Percentiles rank a stretch among this genome's conserved stretches.
Evolutionary conservation across 805 yeast genomes (phyloP).

Genomic region (Clavispora santaluciae): DNA sequence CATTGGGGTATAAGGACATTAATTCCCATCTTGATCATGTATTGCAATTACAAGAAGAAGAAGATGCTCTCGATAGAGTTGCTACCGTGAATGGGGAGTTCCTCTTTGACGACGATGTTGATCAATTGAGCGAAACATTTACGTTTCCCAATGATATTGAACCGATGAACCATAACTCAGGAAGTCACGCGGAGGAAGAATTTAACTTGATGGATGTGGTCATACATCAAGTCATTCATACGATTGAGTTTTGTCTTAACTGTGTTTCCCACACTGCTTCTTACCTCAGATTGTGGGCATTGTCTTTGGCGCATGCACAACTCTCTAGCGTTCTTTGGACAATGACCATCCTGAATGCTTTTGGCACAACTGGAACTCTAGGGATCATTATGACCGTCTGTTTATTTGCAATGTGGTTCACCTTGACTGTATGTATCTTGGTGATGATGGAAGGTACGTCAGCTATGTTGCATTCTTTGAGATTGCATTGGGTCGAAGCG

Average conservation of each 20-base stretch:
- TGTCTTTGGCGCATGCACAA: conserved; percentile 77
- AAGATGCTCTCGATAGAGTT: conserved; percentile 17
- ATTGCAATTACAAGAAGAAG: conserved; percentile 39
- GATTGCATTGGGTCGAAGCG: conserved; percentile 80
- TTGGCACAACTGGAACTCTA: conserved; percentile 47
- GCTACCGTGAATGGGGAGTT: not conserved
- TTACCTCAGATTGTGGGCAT: conserved; percentile 72
- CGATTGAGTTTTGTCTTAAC: conserved; percentile 74
- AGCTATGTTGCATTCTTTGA: conserved; percentile 75
- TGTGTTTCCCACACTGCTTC: conserved; percentile 81
- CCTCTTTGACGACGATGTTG: conserved; percentile 10
- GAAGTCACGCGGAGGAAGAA: conserved; percentile 34
- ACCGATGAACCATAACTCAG: conserved; percentile 29
- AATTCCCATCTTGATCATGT: conserved; percentile 26
- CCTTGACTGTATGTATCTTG: conserved; percentile 60
- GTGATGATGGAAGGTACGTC: conserved; percentile 81
- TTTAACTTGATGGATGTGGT: conserved; percentile 59
- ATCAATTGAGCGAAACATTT: conserved; percentile 15
- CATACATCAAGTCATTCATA: conserved; percentile 76
- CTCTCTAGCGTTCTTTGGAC: conserved; percentile 69
- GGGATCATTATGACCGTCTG: conserved; percentile 58
- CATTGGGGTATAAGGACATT: conserved; percentile 36
- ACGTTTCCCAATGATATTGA: conserved; percentile 34
- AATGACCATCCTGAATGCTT: conserved; percentile 66
- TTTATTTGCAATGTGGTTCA: conserved; percentile 72